Percentiles rank a stretch among this genome's conserved stretches.
Conservation (phyloP, 2,329 filamentous ascomycete species). For the Colletotrichum spinosum region DNA sequence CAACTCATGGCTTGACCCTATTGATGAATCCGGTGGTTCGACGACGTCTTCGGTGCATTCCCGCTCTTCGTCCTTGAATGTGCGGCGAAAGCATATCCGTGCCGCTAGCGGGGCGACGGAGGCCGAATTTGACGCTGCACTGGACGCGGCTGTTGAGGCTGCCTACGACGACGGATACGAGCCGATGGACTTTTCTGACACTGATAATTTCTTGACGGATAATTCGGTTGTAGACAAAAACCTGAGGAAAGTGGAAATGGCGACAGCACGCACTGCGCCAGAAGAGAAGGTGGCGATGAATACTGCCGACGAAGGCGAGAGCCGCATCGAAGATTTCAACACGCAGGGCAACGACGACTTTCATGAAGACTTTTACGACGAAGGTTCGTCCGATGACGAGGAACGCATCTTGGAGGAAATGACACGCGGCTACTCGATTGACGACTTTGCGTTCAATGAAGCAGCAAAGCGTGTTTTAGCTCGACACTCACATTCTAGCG, state of each 20-base stretch:
- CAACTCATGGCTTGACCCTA: conserved; percentile 93
- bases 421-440: conserved; percentile 83
- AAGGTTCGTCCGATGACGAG: conserved; percentile 76
- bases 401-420: conserved; percentile 88
- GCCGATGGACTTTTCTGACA: conserved; percentile 64
- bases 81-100: conserved; percentile 77
- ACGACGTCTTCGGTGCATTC: conserved; percentile 85
- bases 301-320: conserved; percentile 12
- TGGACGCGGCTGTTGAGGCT: conserved; percentile 95
- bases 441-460: conserved; percentile 68
- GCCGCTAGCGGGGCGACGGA: conserved; percentile 79
- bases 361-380: conserved; percentile 68
- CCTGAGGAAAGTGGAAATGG: conserved; percentile 76
- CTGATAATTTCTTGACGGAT: conserved; percentile 11
- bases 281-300: conserved; percentile 73
- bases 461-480: conserved; percentile 58
- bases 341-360: conserved; percentile 56
- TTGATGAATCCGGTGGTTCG: conserved; percentile 89
- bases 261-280: conserved; percentile 81
- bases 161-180: conserved; percentile 95
- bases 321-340: conserved; percentile 45
- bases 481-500: conserved; percentile 85
- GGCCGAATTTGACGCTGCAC: conserved; percentile 91
- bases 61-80: conserved; percentile 76
- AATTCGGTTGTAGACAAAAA: conserved; percentile 61